Evolutionary conservation across 768 basidiomycete species (phyloP).

Genomic region (Erythrobasidium yunnanense): DNA sequence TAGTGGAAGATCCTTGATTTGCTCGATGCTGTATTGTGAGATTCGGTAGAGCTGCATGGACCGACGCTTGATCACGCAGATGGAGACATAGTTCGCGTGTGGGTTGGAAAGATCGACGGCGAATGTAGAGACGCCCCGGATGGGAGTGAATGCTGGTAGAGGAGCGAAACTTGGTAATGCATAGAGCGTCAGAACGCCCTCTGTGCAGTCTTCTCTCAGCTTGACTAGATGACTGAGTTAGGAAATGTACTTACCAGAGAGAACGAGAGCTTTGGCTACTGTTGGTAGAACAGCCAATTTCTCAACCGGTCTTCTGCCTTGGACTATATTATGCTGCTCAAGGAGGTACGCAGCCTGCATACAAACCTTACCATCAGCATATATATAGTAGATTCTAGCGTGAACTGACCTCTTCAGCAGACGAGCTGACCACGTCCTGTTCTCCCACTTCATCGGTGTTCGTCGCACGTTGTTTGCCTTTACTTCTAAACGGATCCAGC

Average conservation of each 20-base stretch:
- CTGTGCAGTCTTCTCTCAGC: constrained; percentile 31
- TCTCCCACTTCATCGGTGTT: neutral
- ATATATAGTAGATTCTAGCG: neutral
- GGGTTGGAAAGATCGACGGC: constrained; percentile 54
- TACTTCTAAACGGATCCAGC: neutral
- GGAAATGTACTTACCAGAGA: neutral
- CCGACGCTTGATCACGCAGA: constrained; percentile 61
- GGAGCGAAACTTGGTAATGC: constrained; percentile 68
- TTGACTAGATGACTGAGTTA: neutral
- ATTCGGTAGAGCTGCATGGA: constrained; percentile 48
- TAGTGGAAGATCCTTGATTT: constrained; percentile 18
- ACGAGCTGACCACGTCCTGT: no score
- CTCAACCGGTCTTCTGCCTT: constrained; percentile 13
- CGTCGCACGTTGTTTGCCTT: neutral
- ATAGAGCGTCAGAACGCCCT: constrained; percentile 58
- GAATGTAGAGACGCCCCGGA: constrained; percentile 68
- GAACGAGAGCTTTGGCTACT: constrained; percentile 12
- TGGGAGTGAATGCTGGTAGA: constrained; percentile 58
- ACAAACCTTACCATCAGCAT: neutral
- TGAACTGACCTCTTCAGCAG: constrained; percentile 3
- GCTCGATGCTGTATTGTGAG: neutral
- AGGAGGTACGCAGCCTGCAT: constrained; percentile 19
- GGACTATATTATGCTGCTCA: constrained; percentile 14
- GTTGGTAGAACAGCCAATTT: constrained; percentile 16
- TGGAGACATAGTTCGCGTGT: constrained; percentile 52